phyloP scores from a whole-genome alignment of 257 asterid genomes.

The Solanum rostratum region DNA sequence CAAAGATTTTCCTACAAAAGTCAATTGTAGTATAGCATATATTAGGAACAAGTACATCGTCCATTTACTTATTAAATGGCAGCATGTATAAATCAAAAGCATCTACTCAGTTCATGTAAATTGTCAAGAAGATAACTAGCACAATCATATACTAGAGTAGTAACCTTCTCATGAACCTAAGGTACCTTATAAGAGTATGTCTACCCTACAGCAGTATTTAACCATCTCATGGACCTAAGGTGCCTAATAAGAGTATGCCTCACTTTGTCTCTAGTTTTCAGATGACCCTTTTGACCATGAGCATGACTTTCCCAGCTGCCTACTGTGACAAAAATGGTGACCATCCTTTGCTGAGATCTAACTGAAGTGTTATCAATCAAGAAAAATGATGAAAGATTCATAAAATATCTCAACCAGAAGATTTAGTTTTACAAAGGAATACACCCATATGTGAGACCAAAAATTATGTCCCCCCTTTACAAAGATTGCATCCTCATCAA shows the following conservation, averaged over 20 bases:
- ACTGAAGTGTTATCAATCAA: not conserved
- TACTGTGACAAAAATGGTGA: not conserved
- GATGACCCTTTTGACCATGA: not conserved
- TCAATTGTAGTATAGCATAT: not conserved
- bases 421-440: not conserved
- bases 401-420: not conserved
- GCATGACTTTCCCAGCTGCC: not conserved
- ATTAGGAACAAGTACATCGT: not conserved
- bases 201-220: not conserved
- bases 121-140: not conserved
- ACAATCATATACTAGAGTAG: not conserved
- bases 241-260: not conserved
- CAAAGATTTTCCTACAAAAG: constrained; percentile 54
- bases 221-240: not conserved
- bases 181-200: not conserved
- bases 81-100: not conserved
- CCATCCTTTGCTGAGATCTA: not conserved
- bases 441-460: not conserved
- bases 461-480: not conserved
- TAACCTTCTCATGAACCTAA: not conserved
- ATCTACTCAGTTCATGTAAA: not conserved
- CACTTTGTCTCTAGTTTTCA: not conserved
- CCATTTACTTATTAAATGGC: not conserved
- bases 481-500: not conserved
- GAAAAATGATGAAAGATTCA: not conserved